phyloP scores from a whole-genome alignment of 192 early-diverging fungal genomes.

The Radiomyces spectabilis region DNA sequence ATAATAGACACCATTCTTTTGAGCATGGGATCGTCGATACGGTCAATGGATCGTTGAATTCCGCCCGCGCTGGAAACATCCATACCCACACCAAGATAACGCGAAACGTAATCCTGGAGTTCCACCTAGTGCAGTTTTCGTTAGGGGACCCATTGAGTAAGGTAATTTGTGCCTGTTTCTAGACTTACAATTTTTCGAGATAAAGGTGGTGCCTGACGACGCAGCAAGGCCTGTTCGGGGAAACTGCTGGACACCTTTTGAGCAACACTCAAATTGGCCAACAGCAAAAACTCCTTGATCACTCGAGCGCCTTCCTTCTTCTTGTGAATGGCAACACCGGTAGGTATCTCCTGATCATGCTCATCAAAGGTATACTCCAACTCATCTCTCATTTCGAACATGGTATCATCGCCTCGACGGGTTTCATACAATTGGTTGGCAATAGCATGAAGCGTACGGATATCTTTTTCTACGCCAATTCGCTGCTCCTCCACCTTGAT shows the following conservation, averaged over 20 bases:
- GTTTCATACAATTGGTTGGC: conserved; percentile 66
- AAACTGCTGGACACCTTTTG: conserved; percentile 78
- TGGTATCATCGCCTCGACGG: conserved; percentile 58
- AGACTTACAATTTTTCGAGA: conserved; percentile 32
- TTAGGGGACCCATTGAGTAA: no score
- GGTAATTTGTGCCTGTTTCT: no score
- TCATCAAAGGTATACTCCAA: conserved; percentile 81
- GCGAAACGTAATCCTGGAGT: not conserved
- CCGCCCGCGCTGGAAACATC: conserved; percentile 55
- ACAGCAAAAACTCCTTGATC: conserved; percentile 94
- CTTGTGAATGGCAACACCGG: conserved; percentile 85
- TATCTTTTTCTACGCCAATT: conserved; percentile 26
- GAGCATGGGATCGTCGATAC: conserved; percentile 50
- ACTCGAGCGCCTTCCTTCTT: conserved; percentile 88
- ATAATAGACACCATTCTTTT: conserved; percentile 68
- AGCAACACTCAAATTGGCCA: conserved; percentile 91
- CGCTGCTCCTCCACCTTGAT: conserved; percentile 30
- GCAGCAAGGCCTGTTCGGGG: conserved; percentile 87
- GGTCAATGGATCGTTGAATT: conserved; percentile 49
- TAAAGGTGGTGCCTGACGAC: conserved; percentile 66
- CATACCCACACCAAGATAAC: conserved; percentile 61
- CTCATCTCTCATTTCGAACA: not conserved
- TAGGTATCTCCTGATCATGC: conserved; percentile 81
- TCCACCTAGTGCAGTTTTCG: no score
- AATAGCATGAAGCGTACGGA: conserved; percentile 44